Conservation (phyloP, 177 flowering plant species). For the Vitis hybrid region DNA sequence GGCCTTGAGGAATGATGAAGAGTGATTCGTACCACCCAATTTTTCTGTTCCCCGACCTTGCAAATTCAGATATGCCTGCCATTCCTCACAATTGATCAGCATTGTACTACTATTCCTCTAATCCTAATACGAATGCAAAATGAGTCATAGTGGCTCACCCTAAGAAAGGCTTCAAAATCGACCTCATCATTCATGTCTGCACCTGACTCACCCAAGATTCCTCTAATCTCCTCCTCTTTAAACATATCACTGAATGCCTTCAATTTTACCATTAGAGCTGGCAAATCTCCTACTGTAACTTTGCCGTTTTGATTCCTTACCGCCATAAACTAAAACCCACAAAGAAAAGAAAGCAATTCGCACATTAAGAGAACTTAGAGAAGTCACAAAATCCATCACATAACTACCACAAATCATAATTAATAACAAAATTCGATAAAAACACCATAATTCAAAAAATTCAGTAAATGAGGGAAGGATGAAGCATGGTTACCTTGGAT, state of each 20-base stretch:
- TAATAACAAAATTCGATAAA: background rate
- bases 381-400: background rate
- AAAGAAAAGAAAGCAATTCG: background rate
- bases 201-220: slow-evolving; percentile 42
- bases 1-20: slow-evolving; percentile 74
- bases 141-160: slow-evolving; percentile 36
- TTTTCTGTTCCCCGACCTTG: slow-evolving; percentile 56
- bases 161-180: slow-evolving; percentile 80
- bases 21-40: slow-evolving; percentile 50
- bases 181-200: slow-evolving; percentile 50
- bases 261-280: slow-evolving; percentile 59
- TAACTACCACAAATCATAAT: background rate
- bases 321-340: slow-evolving; percentile 46
- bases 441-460: background rate
- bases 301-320: slow-evolving; percentile 61
- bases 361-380: background rate
- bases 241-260: slow-evolving; percentile 49
- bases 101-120: slow-evolving; percentile 3
- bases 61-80: slow-evolving; percentile 60
- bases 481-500: slow-evolving; percentile 45
- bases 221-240: slow-evolving; percentile 60
- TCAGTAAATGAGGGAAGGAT: background rate
- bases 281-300: slow-evolving; percentile 67
- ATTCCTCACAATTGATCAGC: slow-evolving; percentile 12
- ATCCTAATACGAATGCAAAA: background rate